phyloP scores from a whole-genome alignment of 2,329 filamentous ascomycete species.

The Raffaelea arxii region DNA sequence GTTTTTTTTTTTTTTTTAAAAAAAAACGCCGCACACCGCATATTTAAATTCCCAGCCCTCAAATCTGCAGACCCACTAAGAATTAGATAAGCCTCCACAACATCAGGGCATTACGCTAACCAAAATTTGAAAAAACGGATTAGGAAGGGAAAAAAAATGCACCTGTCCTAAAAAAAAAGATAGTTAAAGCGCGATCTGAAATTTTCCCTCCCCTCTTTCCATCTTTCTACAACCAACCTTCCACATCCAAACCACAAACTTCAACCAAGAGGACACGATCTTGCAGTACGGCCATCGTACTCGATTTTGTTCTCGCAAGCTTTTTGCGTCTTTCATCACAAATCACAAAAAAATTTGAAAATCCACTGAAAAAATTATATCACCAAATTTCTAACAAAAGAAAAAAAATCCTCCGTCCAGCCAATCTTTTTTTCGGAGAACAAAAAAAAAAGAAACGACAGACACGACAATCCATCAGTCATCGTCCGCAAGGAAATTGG shows the following conservation, averaged over 20 bases:
- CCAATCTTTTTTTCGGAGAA: conserved; percentile 12
- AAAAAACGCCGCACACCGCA: too few species aligned
- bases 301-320: conserved; percentile 50
- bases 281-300: conserved; percentile 44
- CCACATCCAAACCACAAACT: conserved; percentile 33
- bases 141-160: conserved; percentile 6
- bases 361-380: conserved; percentile 35
- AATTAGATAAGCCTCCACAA: conserved; percentile 1
- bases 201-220: conserved; percentile 9
- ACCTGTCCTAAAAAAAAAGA: conserved; percentile 4
- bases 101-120: conserved; percentile 1
- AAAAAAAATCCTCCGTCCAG: conserved; percentile 10
- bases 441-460: conserved; percentile 5
- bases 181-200: conserved; percentile 7
- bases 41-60: background rate
- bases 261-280: conserved; percentile 12
- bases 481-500: background rate
- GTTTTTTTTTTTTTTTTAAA: too few species aligned
- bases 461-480: background rate
- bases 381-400: conserved; percentile 15
- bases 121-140: conserved; percentile 1
- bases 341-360: conserved; percentile 53
- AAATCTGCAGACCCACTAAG: background rate
- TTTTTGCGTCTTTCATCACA: conserved; percentile 35
- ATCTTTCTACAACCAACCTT: conserved; percentile 25